phyloP scores from a whole-genome alignment of 345 rosid genomes.

The Eucalyptus melliodora region DNA sequence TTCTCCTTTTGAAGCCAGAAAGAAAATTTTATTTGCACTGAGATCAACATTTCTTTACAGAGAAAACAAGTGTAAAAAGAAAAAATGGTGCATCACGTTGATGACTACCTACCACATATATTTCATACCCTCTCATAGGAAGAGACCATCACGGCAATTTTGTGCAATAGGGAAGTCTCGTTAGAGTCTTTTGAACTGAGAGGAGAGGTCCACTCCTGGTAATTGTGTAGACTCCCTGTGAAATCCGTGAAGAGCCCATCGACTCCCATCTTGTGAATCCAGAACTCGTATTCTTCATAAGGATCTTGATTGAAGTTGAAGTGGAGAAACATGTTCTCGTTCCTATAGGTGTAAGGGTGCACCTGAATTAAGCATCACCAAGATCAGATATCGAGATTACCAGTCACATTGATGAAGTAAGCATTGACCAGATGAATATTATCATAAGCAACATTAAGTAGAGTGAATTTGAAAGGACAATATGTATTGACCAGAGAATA shows the following conservation, averaged over 20 bases:
- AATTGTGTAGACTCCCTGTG: conserved; percentile 71
- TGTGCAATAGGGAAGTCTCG: conserved; percentile 19
- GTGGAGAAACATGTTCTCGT: conserved; percentile 53
- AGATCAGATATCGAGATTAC: neutral
- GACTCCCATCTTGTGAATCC: conserved; percentile 70
- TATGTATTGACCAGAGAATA: neutral
- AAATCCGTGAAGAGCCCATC: conserved; percentile 95
- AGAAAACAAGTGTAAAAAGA: neutral
- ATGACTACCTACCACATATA: neutral
- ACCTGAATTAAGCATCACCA: conserved; percentile 29
- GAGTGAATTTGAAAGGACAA: neutral
- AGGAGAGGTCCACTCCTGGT: conserved; percentile 48
- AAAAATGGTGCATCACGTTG: neutral
- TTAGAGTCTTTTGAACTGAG: conserved; percentile 1
- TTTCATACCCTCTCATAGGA: conserved; percentile 17
- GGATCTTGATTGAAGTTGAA: conserved; percentile 65
- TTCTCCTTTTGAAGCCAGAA: neutral
- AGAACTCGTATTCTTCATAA: conserved; percentile 54
- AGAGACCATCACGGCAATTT: conserved; percentile 30
- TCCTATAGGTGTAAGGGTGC: conserved; percentile 83
- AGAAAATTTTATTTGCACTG: neutral
- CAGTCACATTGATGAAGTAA: neutral
- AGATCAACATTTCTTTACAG: neutral
- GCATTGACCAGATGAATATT: neutral
- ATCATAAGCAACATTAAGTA: too few relatives aligned